Percentiles rank a stretch among this genome's conserved stretches.
phyloP scores from a whole-genome alignment of 2,329 filamentous ascomycete genomes.

The Penicillium nordicum region DNA sequence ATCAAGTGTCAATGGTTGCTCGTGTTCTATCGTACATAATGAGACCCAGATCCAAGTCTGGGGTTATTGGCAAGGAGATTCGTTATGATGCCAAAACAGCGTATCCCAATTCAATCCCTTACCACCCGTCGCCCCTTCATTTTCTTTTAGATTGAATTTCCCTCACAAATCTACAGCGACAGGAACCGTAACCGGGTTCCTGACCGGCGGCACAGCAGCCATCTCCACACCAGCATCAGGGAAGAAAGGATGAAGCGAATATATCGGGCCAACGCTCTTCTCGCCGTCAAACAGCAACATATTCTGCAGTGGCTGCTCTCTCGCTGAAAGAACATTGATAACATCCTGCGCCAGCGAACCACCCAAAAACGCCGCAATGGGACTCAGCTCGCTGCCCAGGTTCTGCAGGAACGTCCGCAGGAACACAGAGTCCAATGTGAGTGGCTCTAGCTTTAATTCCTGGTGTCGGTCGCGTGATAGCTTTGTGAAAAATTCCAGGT shows the following conservation, averaged over 20 bases:
- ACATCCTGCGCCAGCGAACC: conserved; percentile 92
- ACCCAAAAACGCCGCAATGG: conserved; percentile 83
- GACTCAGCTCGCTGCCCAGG: conserved; percentile 76
- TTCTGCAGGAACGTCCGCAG: conserved; percentile 84
- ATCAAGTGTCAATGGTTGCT: background rate
- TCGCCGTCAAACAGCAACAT: conserved; percentile 88
- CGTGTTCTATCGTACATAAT: conserved; percentile 4
- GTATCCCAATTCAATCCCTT: background rate
- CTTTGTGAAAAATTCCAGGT: conserved; percentile 72
- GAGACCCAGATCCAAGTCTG: background rate
- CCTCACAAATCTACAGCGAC: background rate
- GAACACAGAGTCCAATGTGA: conserved; percentile 67
- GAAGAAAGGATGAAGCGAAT: conserved; percentile 71
- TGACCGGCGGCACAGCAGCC: conserved; percentile 28
- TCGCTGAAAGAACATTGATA: conserved; percentile 88
- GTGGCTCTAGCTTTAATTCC: conserved; percentile 65
- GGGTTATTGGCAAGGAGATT: background rate
- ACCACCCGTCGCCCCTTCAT: background rate
- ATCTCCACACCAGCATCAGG: conserved; percentile 29
- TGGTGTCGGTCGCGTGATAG: conserved; percentile 75
- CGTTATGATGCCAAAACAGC: background rate
- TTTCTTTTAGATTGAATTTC: background rate
- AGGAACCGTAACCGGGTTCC: conserved; percentile 25
- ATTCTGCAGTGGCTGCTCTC: conserved; percentile 95
- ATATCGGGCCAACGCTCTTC: conserved; percentile 71